These are phyloP conservation scores for Tylopilus felleus DNA, from an alignment of 768 basidiomycete genomes.

Conservation along the genomic window DNA sequence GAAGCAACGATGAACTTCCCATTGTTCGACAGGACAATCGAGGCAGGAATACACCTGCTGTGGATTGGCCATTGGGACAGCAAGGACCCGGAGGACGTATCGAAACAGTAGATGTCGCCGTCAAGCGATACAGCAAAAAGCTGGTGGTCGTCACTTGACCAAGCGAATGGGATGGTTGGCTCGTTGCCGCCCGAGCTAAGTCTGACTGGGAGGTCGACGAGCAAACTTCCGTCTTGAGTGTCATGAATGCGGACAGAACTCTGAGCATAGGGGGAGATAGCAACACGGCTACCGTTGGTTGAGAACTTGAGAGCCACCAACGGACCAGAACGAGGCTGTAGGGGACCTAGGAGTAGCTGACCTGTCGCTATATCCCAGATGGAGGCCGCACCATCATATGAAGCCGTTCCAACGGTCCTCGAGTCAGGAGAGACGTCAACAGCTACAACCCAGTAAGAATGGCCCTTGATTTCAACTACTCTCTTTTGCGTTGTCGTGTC, in stretches of 20 bases:
- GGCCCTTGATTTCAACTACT: conserved; percentile 7
- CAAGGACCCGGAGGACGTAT: conserved; percentile 7
- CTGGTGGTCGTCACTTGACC: conserved; percentile 13
- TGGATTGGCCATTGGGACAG: conserved; percentile 13
- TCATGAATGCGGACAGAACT: conserved; percentile 12
- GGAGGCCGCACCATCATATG: conserved; percentile 7
- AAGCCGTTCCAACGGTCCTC: conserved; percentile 8
- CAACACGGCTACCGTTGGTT: conserved; percentile 2
- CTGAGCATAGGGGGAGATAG: conserved; percentile 5
- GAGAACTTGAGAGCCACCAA: conserved; percentile 15
- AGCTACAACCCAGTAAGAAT: conserved; percentile 12
- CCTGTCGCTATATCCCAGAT: conserved; percentile 16
- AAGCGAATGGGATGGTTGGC: conserved; percentile 14
- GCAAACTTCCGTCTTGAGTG: background rate
- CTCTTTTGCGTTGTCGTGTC: conserved; percentile 2
- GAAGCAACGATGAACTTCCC: conserved; percentile 14
- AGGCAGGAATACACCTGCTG: conserved; percentile 1
- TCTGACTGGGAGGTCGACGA: conserved; percentile 8
- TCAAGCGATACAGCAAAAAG: conserved; percentile 10
- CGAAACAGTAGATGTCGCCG: conserved; percentile 11
- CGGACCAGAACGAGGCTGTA: background rate
- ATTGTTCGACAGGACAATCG: conserved; percentile 8
- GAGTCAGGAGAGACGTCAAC: conserved; percentile 16
- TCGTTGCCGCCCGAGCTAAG: conserved; percentile 14
- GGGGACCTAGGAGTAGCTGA: conserved; percentile 6